These are phyloP conservation scores for Rhynchosporium secalis DNA, from an alignment of 2,329 filamentous ascomycete species.

Conservation along the genomic window DNA sequence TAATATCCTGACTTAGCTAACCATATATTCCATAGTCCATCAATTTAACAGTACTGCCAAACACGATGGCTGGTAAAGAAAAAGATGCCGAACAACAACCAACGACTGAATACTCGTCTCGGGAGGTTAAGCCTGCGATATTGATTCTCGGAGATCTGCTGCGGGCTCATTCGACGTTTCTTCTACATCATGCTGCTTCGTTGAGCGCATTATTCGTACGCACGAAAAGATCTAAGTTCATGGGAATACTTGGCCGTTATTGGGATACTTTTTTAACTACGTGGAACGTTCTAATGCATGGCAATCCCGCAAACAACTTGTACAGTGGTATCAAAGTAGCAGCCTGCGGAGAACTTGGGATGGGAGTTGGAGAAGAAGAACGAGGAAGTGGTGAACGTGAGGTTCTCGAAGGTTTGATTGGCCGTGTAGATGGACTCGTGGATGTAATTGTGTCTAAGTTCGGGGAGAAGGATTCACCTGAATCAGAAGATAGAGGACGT, in stretches of 20 bases:
- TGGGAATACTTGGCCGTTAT: conserved; percentile 71
- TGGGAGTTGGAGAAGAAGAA: conserved; percentile 94
- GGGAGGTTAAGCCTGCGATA: conserved; percentile 81
- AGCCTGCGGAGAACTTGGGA: conserved; percentile 84
- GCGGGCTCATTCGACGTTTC: conserved; percentile 79
- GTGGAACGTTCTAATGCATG: conserved; percentile 90
- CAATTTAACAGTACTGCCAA: conserved; percentile 71
- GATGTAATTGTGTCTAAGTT: conserved; percentile 89
- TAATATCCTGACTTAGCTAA: conserved; percentile 21
- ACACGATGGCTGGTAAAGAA: conserved; percentile 47
- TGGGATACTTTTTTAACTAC: conserved; percentile 71
- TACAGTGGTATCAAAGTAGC: conserved; percentile 86
- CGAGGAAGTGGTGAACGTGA: conserved; percentile 91
- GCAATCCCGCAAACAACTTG: conserved; percentile 78
- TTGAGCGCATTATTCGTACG: conserved; percentile 69
- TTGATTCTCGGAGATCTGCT: conserved; percentile 79
- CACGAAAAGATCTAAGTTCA: conserved; percentile 66
- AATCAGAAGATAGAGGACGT: conserved; percentile 17
- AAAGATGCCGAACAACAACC: conserved; percentile 29
- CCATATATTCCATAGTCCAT: conserved; percentile 60
- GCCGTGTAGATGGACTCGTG: conserved; percentile 77
- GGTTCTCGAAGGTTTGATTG: conserved; percentile 85
- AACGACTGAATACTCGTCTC: conserved; percentile 76
- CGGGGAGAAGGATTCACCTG: conserved; percentile 48
- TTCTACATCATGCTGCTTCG: conserved; percentile 81